A percentile compares a stretch with the other conserved stretches of the same genome.
phyloP scores from a whole-genome alignment of 2,329 filamentous ascomycete species.

The Periconia sp. region DNA sequence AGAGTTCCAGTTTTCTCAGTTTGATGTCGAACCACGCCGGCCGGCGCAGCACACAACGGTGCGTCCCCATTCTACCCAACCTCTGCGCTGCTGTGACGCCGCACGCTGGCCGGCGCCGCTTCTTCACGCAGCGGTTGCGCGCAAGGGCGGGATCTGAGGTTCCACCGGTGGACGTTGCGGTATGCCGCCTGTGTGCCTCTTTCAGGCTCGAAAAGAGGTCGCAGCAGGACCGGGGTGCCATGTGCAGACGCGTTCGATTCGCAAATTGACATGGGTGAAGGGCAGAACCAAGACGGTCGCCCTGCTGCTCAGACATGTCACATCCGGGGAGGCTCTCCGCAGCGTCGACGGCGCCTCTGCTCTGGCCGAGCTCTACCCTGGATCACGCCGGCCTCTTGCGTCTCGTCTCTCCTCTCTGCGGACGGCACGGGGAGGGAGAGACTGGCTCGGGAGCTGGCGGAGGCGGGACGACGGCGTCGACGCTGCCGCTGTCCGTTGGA shows the following conservation, averaged over 20 bases:
- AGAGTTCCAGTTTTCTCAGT: constrained; percentile 1
- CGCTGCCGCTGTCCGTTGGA: constrained; percentile 2
- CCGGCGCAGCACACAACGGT: constrained; percentile 15
- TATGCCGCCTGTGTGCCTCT: constrained; percentile 6
- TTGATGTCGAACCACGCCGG: constrained; percentile 4
- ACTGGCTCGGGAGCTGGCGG: neutral
- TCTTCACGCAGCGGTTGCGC: constrained; percentile 1
- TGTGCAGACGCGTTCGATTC: constrained; percentile 32
- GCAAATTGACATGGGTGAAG: neutral
- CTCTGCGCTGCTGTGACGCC: constrained; percentile 20
- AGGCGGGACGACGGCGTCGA: neutral
- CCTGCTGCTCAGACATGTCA: too few relatives aligned
- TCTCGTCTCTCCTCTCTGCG: too few relatives aligned
- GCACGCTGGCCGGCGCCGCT: constrained; percentile 11
- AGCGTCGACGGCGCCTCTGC: too few relatives aligned
- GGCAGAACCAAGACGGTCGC: too few relatives aligned
- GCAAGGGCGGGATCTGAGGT: constrained; percentile 15
- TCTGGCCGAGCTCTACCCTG: too few relatives aligned
- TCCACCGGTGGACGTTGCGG: constrained; percentile 15
- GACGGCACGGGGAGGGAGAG: too few relatives aligned
- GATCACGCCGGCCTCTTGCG: too few relatives aligned
- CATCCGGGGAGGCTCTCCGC: too few relatives aligned
- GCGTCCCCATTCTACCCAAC: constrained; percentile 11
- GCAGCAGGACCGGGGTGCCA: constrained; percentile 42
- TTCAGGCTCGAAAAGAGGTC: constrained; percentile 17